A percentile compares a stretch with the other conserved stretches of the same genome.
Evolutionary conservation across 495 filamentous ascomycete species (phyloP).

Genomic region (Aspergillus cristatus): DNA sequence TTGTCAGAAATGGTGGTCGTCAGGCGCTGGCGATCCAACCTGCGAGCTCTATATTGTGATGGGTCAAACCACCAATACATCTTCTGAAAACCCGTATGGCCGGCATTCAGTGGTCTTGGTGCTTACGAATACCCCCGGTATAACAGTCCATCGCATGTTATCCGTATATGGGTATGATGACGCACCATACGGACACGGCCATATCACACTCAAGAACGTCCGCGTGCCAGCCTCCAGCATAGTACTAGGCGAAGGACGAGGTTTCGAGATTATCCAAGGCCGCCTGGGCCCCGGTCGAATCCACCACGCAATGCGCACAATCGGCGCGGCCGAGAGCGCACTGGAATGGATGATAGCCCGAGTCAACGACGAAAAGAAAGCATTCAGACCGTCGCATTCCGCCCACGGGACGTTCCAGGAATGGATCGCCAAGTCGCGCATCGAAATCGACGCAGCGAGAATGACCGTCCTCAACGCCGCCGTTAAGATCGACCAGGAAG

Average conservation of each 20-base stretch:
- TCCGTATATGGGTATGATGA: constrained; percentile 7
- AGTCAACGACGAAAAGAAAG: constrained; percentile 4
- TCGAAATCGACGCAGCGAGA: constrained; percentile 4
- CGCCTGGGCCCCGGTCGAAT: constrained; percentile 7
- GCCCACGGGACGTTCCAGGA: constrained; percentile 3
- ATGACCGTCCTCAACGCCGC: constrained; percentile 7
- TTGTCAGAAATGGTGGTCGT: constrained; percentile 4
- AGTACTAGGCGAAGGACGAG: constrained; percentile 3
- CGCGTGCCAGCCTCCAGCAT: constrained; percentile 4
- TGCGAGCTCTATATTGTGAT: constrained; percentile 5
- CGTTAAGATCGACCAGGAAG: constrained; percentile 2
- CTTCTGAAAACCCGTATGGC: background rate
- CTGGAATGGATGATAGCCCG: constrained; percentile 3
- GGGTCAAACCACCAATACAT: constrained; percentile 3
- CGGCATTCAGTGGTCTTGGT: constrained; percentile 5
- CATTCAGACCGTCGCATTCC: background rate
- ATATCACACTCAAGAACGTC: constrained; percentile 3
- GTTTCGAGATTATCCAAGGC: constrained; percentile 7
- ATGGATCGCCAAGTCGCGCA: constrained; percentile 4
- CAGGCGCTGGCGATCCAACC: background rate
- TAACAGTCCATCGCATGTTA: constrained; percentile 3
- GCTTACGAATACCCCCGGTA: constrained; percentile 5
- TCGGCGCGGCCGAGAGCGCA: constrained; percentile 5
- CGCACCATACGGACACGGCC: constrained; percentile 6
- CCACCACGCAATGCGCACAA: constrained; percentile 8